Evolutionary conservation across 1,284 basidiomycete genomes (phyloP), one percentile per base, ranked within the genome.

Genomic region (Ustilago bromivora): DNA sequence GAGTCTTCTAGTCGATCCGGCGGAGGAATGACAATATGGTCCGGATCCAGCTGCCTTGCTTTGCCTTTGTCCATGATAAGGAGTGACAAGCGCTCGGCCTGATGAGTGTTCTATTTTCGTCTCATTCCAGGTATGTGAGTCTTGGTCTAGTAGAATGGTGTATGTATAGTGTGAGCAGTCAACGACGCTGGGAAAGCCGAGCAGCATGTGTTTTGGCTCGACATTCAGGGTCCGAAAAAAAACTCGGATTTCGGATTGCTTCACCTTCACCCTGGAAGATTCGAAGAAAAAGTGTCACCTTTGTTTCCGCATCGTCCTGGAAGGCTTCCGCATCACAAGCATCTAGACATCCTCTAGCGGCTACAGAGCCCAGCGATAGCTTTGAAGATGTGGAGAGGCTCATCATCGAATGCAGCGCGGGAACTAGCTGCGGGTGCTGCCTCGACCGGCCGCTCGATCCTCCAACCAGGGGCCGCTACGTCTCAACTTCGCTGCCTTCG

Each of bases 51-150:
- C 52, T 66, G 67, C 23, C 76, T 54, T 13, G 61, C 71, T 49
- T 78, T 78, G 31, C 71, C 76, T 36, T 78, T 78, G 52, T 74
- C 71, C 76, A 77, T 77, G 43, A 19, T 36, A 12, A 2, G n/a
- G 19, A 15, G 17, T 11, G 32, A 10, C 11, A 15, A 32, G 49
- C 12, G 13, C 49, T 13, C n/a, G 3, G 38, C 38, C 11, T 11
- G 10, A 7, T 32, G 2, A 4, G 28, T 28, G 28, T 57, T 43
- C 55, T 43, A 57, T 40, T 19, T 3, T 4, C 36, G 10, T 36
- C 4, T 38, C 53, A 38, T 55, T 31, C 13, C 35, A 6, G 8
- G 17, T 23, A 17, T 41, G 38, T 11, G 28, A 17, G n/a, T 17
- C 43, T 19, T 19, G n/a, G 40, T 41, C 15, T 7, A 7, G 43